A percentile compares a stretch with the other conserved stretches of the same genome.
These are phyloP conservation scores for Solanum habrochaites DNA, from an alignment of 257 asterid genomes.

Conservation along the genomic window DNA sequence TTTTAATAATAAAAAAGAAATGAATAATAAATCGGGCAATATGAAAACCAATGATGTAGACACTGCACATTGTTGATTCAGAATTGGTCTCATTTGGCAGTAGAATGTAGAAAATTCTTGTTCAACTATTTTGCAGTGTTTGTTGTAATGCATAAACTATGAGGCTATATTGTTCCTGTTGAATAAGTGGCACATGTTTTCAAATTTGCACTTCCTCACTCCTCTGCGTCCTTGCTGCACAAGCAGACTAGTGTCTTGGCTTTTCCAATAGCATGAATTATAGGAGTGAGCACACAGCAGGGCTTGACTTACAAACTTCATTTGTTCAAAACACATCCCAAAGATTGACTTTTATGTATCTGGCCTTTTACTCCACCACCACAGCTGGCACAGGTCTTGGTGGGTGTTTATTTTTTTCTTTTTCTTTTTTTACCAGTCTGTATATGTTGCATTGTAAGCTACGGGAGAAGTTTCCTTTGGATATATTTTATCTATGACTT, in stretches of 20 bases:
- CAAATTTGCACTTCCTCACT: not conserved
- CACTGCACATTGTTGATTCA: not conserved
- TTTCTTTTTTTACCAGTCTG: not conserved
- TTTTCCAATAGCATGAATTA: not conserved
- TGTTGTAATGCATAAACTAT: not conserved
- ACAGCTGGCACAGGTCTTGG: not conserved
- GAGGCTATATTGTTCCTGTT: not conserved
- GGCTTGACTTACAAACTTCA: not conserved
- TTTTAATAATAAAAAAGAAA: not conserved
- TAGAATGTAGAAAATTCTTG: not conserved
- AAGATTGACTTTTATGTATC: not conserved
- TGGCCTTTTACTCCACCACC: not conserved
- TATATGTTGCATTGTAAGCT: not conserved
- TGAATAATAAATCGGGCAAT: not conserved
- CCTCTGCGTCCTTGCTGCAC: not conserved
- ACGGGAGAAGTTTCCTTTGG: not conserved
- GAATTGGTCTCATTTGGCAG: not conserved
- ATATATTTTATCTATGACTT: not conserved
- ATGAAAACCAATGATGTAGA: not conserved
- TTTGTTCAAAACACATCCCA: not conserved
- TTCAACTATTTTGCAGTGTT: not conserved
- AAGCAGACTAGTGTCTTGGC: not conserved
- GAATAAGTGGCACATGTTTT: not conserved
- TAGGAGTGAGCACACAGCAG: not conserved
- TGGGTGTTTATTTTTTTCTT: not conserved